Evolutionary conservation across 148 eudicot species (phyloP), one percentile per base, ranked within the genome.

Genomic region (Chenopodium album): DNA sequence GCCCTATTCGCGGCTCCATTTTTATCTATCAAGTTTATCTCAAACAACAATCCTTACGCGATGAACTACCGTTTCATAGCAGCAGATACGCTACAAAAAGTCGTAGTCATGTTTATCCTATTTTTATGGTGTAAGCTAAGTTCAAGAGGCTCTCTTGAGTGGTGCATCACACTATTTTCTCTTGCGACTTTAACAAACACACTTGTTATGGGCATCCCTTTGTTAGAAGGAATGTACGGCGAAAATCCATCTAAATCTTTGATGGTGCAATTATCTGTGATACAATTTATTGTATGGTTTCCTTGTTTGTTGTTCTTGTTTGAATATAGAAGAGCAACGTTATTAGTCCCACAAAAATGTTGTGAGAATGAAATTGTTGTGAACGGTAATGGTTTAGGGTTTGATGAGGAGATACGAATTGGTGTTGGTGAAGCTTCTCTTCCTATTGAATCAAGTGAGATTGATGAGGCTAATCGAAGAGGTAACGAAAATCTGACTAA

Each of bases 121-220:
- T 84, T 90, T 62, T 41, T 91, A 65, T 92, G 98, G 96, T 86
- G 93, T 2, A 82, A 87, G 31, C 14, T 79, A 12, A 88, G 93
- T 71, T 56, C 91, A 5, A 86, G 88, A 47, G 96, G 93, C 3
- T 92, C 87, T 3, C 82, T 94, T 0, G 98, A 92, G 62, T 94
- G 98, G 98, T 88, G 90, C 7, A 94, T 94, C 2, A 92, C 98
- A 13, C 79, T 94, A 2, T 94, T 94, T 50, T 91, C 94, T 0
- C 89, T 94, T 1, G 91, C 93, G 0, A 91, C 94, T 0, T 73
- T 94, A 1, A 94, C 94, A 11, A 94, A 92, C 66, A 92, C 94
- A 0, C 92, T 94, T 44, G 96, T 94, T 4, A 90, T 94, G 94
- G 98, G 98, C 0, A 94, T 94, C n/a, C 94, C 95, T 48, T 71